Evolutionary conservation across 1,139 yeast genomes (phyloP).

Genomic region (Sugiyamaella grinbergsii): DNA sequence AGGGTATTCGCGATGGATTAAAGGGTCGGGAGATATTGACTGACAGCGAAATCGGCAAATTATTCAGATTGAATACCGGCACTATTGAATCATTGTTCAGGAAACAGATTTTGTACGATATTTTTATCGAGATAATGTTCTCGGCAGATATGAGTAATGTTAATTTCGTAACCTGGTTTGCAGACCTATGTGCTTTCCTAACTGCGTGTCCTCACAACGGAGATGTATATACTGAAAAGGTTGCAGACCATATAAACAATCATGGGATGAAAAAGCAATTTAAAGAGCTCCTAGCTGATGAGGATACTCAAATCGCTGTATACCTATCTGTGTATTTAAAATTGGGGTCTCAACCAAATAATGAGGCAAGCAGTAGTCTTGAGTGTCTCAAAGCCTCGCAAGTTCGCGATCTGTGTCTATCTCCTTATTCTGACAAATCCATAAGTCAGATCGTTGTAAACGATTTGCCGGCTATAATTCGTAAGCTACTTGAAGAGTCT

Average conservation of each 20-base stretch:
- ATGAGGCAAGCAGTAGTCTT: neutral
- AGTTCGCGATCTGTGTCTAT: slow-evolving; percentile 1
- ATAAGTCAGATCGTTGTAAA: neutral
- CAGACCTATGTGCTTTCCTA: neutral
- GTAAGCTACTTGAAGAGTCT: neutral
- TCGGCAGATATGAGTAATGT: slow-evolving; percentile 18
- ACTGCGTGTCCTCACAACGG: slow-evolving; percentile 1
- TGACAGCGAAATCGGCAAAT: slow-evolving; percentile 2
- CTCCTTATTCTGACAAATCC: slow-evolving; percentile 1
- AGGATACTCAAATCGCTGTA: neutral
- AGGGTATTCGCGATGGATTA: slow-evolving; percentile 61
- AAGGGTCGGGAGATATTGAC: slow-evolving; percentile 16
- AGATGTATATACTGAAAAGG: neutral
- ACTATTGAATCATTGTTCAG: slow-evolving; percentile 27
- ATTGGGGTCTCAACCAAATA: neutral
- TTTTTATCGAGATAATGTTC: slow-evolving; percentile 21
- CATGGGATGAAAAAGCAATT: slow-evolving; percentile 1
- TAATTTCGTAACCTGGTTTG: slow-evolving; percentile 2
- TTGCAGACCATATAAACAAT: slow-evolving; percentile 1
- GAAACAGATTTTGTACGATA: slow-evolving; percentile 19
- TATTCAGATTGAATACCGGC: slow-evolving; percentile 22
- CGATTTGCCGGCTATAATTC: slow-evolving; percentile 1
- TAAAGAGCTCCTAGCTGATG: neutral
- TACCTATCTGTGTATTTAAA: slow-evolving; percentile 5
- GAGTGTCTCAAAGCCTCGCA: neutral